Percentiles rank a stretch among this genome's conserved stretches.
These are phyloP conservation scores for Polyporus tsugae DNA, from an alignment of 1,284 basidiomycete species.

Conservation along the genomic window DNA sequence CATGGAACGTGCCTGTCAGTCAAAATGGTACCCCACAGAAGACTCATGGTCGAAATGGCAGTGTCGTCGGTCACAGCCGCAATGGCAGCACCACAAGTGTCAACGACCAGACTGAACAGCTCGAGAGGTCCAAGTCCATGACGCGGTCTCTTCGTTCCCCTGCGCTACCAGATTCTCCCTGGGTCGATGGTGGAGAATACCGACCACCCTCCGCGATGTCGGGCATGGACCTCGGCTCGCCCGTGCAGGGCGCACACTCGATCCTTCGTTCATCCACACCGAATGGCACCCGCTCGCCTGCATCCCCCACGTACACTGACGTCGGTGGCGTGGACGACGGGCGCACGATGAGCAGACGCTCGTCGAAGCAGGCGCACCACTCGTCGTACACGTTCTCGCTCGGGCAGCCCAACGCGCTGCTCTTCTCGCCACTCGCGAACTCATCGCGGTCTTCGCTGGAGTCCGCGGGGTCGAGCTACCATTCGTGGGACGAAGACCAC, in stretches of 20 bases:
- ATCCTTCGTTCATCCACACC: constrained; percentile 68
- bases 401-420: constrained; percentile 59
- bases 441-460: constrained; percentile 81
- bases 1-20: constrained; percentile 51
- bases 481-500: constrained; percentile 73
- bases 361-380: constrained; percentile 58
- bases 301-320: constrained; percentile 58
- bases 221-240: constrained; percentile 60
- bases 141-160: constrained; percentile 62
- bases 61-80: constrained; percentile 57
- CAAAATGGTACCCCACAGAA: constrained; percentile 34
- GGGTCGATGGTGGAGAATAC: constrained; percentile 51
- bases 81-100: constrained; percentile 58
- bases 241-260: constrained; percentile 50
- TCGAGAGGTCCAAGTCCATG: constrained; percentile 52
- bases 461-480: constrained; percentile 83
- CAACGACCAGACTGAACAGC: constrained; percentile 33
- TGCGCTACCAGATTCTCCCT: constrained; percentile 65
- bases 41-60: constrained; percentile 42
- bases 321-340: constrained; percentile 43
- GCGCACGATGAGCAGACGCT: constrained; percentile 44
- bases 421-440: constrained; percentile 72
- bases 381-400: constrained; percentile 49
- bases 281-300: constrained; percentile 52
- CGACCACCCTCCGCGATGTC: constrained; percentile 60